Evolutionary conservation across 2,329 filamentous ascomycete species (phyloP).

Genomic region (Ceratocystis cubensis): DNA sequence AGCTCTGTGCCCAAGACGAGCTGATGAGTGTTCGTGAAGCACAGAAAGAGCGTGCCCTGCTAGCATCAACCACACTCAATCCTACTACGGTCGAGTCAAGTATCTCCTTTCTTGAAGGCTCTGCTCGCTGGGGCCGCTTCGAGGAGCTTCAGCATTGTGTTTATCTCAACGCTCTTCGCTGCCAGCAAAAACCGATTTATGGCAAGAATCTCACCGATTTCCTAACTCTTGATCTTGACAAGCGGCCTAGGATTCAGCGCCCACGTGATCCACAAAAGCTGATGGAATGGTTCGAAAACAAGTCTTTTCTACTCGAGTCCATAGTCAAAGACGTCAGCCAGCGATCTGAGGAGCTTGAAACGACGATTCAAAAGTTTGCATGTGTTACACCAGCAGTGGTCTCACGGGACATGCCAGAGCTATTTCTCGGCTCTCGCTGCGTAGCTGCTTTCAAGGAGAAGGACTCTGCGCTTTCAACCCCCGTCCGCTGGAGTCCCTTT

Average conservation of each 20-base stretch:
- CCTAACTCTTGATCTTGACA: constrained; percentile 50
- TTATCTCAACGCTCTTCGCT: constrained; percentile 67
- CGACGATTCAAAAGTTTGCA: constrained; percentile 71
- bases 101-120: constrained; percentile 59
- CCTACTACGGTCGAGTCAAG: constrained; percentile 56
- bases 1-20: constrained; percentile 13
- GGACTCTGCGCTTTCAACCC: constrained; percentile 46
- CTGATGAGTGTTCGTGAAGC: neutral
- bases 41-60: constrained; percentile 31
- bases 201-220: constrained; percentile 66
- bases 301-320: constrained; percentile 48
- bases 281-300: constrained; percentile 63
- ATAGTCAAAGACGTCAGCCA: constrained; percentile 65
- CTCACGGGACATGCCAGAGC: constrained; percentile 59
- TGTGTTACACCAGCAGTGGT: constrained; percentile 86
- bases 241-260: constrained; percentile 46
- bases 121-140: constrained; percentile 54
- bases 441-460: constrained; percentile 44
- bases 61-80: constrained; percentile 45
- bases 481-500: constrained; percentile 43
- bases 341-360: constrained; percentile 59
- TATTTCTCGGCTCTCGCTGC: constrained; percentile 51
- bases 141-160: constrained; percentile 71
- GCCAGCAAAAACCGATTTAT: constrained; percentile 70
- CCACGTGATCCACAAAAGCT: constrained; percentile 50